Evolutionary conservation across 345 rosid species (phyloP), one percentile per base, ranked within the genome.

Genomic region (Gossypium raimondii): DNA sequence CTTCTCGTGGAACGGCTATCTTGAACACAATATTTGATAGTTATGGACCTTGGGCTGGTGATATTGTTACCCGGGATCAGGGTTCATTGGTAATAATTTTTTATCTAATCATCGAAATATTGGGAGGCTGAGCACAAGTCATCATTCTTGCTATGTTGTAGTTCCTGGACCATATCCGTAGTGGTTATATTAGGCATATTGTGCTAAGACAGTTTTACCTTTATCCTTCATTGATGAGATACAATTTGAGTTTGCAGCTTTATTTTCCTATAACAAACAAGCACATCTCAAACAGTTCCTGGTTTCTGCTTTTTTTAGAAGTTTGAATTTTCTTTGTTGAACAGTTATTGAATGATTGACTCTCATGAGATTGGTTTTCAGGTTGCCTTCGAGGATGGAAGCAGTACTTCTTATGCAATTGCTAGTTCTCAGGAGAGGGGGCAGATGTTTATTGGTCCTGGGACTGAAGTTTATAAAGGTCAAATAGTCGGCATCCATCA

Each of bases 381-480:
- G 98, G 99, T 93, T 81, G 98, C 98, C n/a, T 91, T 89, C 81
- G 98, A 93, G 86, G 89, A 83, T 63, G 99, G 99, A 74, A 88
- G 87, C 24, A 87, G 89, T 66, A 89, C 94, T 62, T 92, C 99
- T 11, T 95, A 93, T 43, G 99, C 99, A 4, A 89, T 93, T 64
- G 80, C 82, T 53, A 91, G 93, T 84, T 82, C 98, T 25, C 98
- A 92, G 83, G 97, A 91, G 62, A 91, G 98, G 81, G 98, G 98
- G 41, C 96, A 90, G 81, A 81, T 95, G 98, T 95, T 95, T 83
- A 84, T 95, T 57, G 85, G 82, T 67, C 82, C 98, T n/a, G 99
- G 98, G 18, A 76, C 79, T 63, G 98, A 88, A 14, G 99, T 90
- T 70, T 94, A 89, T 75, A 90, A 91, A 82, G 96, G 98, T 77